A percentile compares a stretch with the other conserved stretches of the same genome.
These are phyloP conservation scores for Bonia amplexicaulis DNA, from an alignment of 176 grass and related monocot genomes.

Conservation along the genomic window DNA sequence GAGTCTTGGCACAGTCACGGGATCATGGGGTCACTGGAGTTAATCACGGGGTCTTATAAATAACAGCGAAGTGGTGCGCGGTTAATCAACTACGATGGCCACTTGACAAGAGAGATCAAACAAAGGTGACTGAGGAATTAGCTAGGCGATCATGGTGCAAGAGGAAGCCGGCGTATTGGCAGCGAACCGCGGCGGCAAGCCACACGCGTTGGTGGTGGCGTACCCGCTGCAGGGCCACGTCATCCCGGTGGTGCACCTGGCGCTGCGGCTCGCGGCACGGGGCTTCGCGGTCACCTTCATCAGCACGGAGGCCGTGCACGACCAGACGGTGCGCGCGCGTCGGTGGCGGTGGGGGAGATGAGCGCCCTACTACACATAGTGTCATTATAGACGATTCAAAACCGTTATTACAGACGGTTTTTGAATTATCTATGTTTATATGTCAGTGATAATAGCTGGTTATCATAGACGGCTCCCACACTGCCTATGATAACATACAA, in stretches of 20 bases:
- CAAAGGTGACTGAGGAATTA: too few species aligned
- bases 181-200: constrained; percentile 1
- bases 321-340: constrained; percentile 27
- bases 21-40: neutral
- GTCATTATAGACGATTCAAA: too few species aligned
- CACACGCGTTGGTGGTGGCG: constrained; percentile 58
- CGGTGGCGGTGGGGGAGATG: neutral
- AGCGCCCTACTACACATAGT: too few species aligned
- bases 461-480: too few species aligned
- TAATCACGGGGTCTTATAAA: neutral
- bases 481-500: too few species aligned
- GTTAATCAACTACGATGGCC: too few species aligned
- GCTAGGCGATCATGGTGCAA: too few species aligned
- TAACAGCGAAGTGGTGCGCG: neutral
- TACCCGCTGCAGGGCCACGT: constrained; percentile 70
- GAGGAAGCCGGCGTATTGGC: neutral
- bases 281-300: constrained; percentile 62
- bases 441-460: too few species aligned
- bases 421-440: too few species aligned
- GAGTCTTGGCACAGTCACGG: neutral
- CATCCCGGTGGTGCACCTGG: constrained; percentile 53
- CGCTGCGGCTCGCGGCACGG: constrained; percentile 39
- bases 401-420: too few species aligned
- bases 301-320: constrained; percentile 56
- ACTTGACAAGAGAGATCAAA: neutral